phyloP scores from a whole-genome alignment of 805 yeast species.

The Middelhovenomyces tepae region DNA sequence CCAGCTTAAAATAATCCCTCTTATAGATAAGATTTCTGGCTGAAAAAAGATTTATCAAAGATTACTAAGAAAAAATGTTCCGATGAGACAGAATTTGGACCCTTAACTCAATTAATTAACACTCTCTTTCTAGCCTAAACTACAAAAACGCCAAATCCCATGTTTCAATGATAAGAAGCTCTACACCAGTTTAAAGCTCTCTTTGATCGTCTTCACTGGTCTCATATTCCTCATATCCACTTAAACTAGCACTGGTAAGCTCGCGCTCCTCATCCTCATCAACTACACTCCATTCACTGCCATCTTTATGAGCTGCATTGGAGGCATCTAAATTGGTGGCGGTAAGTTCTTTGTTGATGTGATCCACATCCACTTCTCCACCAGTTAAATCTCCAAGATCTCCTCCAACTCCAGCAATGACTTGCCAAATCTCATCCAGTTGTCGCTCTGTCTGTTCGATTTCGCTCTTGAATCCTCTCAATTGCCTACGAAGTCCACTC shows the following conservation, averaged over 20 bases:
- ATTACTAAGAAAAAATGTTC: too few species aligned
- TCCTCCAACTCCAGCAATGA: not conserved
- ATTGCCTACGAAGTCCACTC: slow-evolving; percentile 5
- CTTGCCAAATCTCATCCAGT: not conserved
- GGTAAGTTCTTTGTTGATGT: not conserved
- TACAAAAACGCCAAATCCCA: too few species aligned
- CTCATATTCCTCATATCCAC: slow-evolving; percentile 18
- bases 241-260: slow-evolving; percentile 15
- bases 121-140: too few species aligned
- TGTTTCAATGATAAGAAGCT: too few species aligned
- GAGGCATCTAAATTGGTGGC: not conserved
- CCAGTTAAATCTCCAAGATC: not conserved
- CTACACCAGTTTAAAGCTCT: too few species aligned
- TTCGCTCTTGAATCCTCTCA: slow-evolving; percentile 8
- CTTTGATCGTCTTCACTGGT: too few species aligned
- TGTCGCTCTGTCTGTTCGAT: slow-evolving; percentile 8
- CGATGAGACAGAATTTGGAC: too few species aligned
- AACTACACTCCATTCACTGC: slow-evolving; percentile 16
- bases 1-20: too few species aligned
- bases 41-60: too few species aligned
- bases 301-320: not conserved
- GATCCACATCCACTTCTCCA: not conserved
- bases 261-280: slow-evolving; percentile 14
- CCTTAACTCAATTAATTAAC: too few species aligned
- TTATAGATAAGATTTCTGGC: too few species aligned